Conservation (phyloP, 805 yeast genomes). For the Kodamaea fukazawae region DNA sequence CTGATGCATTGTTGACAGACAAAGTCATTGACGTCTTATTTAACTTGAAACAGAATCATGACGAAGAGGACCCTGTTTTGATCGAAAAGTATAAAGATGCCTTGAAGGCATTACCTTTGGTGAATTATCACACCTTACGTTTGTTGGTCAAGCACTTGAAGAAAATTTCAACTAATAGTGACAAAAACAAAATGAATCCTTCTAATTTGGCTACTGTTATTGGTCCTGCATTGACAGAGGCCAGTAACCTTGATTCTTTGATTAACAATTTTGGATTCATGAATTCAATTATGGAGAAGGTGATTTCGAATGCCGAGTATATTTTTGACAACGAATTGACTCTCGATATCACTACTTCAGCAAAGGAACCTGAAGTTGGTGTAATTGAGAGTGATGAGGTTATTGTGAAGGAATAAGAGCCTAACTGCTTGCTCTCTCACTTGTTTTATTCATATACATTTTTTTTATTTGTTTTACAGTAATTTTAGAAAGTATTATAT, state of each 20-base stretch:
- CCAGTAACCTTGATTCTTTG: conserved; percentile 46
- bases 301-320: conserved; percentile 42
- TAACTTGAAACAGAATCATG: conserved; percentile 24
- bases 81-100: conserved; percentile 25
- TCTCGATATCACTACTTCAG: not conserved
- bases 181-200: conserved; percentile 79
- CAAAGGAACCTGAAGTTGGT: conserved; percentile 1
- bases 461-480: no score
- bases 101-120: conserved; percentile 51
- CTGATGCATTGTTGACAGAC: conserved; percentile 76
- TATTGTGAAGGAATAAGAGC: not conserved
- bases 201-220: conserved; percentile 89
- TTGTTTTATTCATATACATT: no score
- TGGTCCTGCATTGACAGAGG: conserved; percentile 60
- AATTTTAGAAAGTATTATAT: no score
- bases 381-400: conserved; percentile 8
- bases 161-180: conserved; percentile 63
- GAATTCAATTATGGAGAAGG: conserved; percentile 51
- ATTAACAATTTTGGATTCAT: conserved; percentile 52
- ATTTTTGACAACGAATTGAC: conserved; percentile 27
- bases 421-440: no score
- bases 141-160: conserved; percentile 67
- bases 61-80: conserved; percentile 13
- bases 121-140: conserved; percentile 67
- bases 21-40: conserved; percentile 61